A percentile compares a stretch with the other conserved stretches of the same genome.
phyloP scores from a whole-genome alignment of 129 eudicot genomes.

The Flaveria sonorensis region DNA sequence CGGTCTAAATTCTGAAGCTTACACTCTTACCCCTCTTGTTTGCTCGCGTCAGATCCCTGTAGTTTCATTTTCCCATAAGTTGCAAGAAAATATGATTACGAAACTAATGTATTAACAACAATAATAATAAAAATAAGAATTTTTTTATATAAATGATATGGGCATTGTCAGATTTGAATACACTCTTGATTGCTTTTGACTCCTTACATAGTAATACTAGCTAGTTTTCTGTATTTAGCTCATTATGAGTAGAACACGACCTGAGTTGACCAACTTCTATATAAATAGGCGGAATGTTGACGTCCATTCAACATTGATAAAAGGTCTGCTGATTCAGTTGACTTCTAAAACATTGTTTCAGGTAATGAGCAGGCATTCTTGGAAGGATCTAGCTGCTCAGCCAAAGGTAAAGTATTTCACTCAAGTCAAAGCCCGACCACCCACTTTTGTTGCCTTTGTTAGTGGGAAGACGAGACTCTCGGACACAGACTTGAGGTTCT shows the following conservation, averaged over 20 bases:
- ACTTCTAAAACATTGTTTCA: constrained; percentile 20
- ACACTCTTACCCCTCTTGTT: neutral
- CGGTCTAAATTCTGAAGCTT: neutral
- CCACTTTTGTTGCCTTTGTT: constrained; percentile 94
- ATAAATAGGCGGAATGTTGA: neutral
- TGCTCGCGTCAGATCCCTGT: neutral
- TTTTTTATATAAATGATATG: too few species aligned
- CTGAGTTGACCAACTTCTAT: neutral
- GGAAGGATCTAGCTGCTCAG: constrained; percentile 89
- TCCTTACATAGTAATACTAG: neutral
- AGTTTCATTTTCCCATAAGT: neutral
- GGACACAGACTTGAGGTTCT: constrained; percentile 83
- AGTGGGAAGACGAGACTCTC: constrained; percentile 67
- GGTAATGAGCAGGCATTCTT: constrained; percentile 99
- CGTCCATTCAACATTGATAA: neutral
- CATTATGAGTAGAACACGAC: neutral
- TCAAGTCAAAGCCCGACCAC: constrained; percentile 96
- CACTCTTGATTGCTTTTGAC: neutral
- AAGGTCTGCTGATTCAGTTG: neutral
- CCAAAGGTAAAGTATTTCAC: constrained; percentile 91
- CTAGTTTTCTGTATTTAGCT: neutral
- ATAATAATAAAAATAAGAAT: too few species aligned
- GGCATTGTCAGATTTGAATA: neutral
- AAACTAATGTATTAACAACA: neutral
- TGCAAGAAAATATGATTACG: neutral